Conservation (phyloP, 208 protist species). For the Leishmania tarentolae region DNA sequence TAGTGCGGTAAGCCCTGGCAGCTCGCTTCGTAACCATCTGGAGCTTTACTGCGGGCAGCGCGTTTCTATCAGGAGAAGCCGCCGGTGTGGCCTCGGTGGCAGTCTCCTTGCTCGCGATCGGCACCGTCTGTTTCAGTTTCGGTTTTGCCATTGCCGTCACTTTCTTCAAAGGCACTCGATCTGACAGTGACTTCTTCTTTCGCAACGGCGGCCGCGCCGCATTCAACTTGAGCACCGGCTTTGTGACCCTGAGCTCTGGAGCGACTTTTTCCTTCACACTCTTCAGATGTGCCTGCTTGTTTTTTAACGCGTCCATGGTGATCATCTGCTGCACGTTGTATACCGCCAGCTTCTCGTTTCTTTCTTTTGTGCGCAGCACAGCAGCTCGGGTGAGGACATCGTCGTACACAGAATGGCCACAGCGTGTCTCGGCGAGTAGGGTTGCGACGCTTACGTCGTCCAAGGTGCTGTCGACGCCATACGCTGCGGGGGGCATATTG, state of each 20-base stretch:
- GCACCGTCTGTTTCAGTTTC: background rate
- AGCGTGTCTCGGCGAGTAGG: constrained; percentile 62
- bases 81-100: background rate
- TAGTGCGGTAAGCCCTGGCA: background rate
- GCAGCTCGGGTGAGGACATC: constrained; percentile 63
- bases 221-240: constrained; percentile 4
- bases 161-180: background rate
- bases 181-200: background rate
- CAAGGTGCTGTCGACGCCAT: constrained; percentile 42
- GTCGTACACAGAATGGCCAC: constrained; percentile 73
- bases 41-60: background rate
- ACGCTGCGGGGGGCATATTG: constrained; percentile 39
- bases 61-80: background rate
- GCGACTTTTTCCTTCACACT: background rate
- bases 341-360: constrained; percentile 19
- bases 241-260: background rate
- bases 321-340: constrained; percentile 25
- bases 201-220: background rate
- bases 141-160: background rate
- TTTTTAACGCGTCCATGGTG: background rate
- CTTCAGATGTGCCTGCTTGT: background rate
- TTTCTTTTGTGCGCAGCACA: constrained; percentile 39
- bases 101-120: background rate
- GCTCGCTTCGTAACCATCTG: background rate
- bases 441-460: constrained; percentile 65